phyloP scores from a whole-genome alignment of 305 asterid species.

The Withania somnifera region DNA sequence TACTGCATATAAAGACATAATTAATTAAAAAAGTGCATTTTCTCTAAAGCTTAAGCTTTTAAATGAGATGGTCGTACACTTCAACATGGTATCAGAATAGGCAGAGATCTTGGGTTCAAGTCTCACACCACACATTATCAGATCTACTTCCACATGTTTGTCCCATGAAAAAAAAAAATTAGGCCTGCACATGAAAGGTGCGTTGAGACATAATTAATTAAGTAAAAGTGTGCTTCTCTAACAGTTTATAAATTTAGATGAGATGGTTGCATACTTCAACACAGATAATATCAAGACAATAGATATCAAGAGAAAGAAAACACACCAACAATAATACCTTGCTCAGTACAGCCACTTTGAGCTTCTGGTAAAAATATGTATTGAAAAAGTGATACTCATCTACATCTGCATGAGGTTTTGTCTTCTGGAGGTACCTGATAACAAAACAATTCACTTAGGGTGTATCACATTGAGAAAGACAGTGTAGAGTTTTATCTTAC shows the following conservation, averaged over 20 bases:
- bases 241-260: background rate
- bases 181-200: background rate
- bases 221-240: background rate
- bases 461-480: background rate
- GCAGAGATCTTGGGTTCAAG: background rate
- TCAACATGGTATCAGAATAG: background rate
- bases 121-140: background rate
- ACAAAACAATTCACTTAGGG: constrained; percentile 9
- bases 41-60: background rate
- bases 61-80: background rate
- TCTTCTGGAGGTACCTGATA: constrained; percentile 74
- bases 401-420: constrained; percentile 19
- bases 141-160: background rate
- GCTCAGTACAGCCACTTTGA: constrained; percentile 49
- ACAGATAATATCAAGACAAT: background rate
- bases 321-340: constrained; percentile 34
- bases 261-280: background rate
- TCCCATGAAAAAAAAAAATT: background rate
- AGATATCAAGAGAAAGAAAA: background rate
- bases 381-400: constrained; percentile 58
- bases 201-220: background rate
- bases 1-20: background rate
- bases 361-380: constrained; percentile 82
- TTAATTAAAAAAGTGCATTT: background rate
- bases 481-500: background rate